These are phyloP conservation scores for Debaryomyces sp. DNA, from an alignment of 1,139 yeast genomes.

Conservation along the genomic window DNA sequence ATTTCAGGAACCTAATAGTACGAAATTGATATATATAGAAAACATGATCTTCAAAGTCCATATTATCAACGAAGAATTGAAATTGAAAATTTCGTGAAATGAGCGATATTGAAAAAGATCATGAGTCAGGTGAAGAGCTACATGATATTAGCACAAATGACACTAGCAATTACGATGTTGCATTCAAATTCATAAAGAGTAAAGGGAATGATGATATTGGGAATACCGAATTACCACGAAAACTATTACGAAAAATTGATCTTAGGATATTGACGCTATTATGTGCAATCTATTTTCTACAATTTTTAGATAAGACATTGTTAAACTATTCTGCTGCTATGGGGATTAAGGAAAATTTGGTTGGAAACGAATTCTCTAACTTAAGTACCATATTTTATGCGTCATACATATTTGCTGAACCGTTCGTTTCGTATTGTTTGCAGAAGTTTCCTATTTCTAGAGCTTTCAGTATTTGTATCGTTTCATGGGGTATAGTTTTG, in stretches of 20 bases:
- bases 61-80: background rate
- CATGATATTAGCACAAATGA: background rate
- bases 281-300: slow-evolving; percentile 36
- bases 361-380: slow-evolving; percentile 33
- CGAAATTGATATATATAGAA: background rate
- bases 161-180: slow-evolving; percentile 1
- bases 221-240: background rate
- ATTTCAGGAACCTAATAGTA: background rate
- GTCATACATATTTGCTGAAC: slow-evolving; percentile 43
- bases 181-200: slow-evolving; percentile 61
- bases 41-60: background rate
- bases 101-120: slow-evolving; percentile 2
- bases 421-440: slow-evolving; percentile 31
- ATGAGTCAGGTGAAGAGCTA: background rate
- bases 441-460: slow-evolving; percentile 33
- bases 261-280: slow-evolving; percentile 25
- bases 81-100: background rate
- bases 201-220: slow-evolving; percentile 88
- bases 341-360: slow-evolving; percentile 39
- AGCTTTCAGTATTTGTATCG: slow-evolving; percentile 26
- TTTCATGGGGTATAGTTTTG: slow-evolving; percentile 36
- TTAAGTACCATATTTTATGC: slow-evolving; percentile 36
- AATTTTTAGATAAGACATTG: slow-evolving; percentile 38
- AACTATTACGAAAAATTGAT: slow-evolving; percentile 20
- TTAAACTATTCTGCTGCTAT: slow-evolving; percentile 44